Evolutionary conservation across 345 rosid species (phyloP), one percentile per base, ranked within the genome.

Genomic region (Populus pruinosa): DNA sequence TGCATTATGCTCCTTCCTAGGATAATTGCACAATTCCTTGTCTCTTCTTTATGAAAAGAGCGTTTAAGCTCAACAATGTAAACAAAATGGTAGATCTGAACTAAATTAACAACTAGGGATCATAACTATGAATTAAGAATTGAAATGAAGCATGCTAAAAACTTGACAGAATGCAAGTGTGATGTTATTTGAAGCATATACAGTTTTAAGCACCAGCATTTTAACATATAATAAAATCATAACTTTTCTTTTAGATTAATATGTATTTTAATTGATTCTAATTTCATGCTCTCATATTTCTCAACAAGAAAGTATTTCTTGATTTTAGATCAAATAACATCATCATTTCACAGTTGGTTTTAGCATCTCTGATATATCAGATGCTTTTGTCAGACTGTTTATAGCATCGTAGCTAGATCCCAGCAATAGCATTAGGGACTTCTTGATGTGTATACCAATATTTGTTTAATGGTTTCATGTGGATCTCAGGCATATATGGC

Each of bases 401-500:
- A 5, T 56, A 56, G 63, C 29, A 21, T 56, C 14, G 3, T 21
- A 10, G 1, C 56, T 50, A 50, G 56, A 50, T 50, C n/a, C n/a
- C 56, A 50, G 17, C n/a, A 50, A 50, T 50, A 50, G 56, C 56
- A 5, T 18, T 6, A 50, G 56, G 9, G 5, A 53, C 20, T 8
- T 53, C 6, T 10, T 59, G 63, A n/a, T 59, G 29, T 59, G 53
- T 47, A 43, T 43, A 8, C 13, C 13, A 8, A 7, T 55, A 59
- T 59, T 4, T 23, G 29, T n/a, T 59, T 59, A 65, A 65, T 16
- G 68, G 36, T 13, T 61, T 27, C n/a, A 6, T 43, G 56, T 33
- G 8, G 36, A 44, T 64, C 21, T 27, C 69, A 94, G 97, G 97
- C 96, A 23, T 78, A 94, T 82, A 87, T 89, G 92, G 97, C 94